Evolutionary conservation across 495 filamentous ascomycete genomes (phyloP).

Genomic region (Tuber microsphaerosporum): DNA sequence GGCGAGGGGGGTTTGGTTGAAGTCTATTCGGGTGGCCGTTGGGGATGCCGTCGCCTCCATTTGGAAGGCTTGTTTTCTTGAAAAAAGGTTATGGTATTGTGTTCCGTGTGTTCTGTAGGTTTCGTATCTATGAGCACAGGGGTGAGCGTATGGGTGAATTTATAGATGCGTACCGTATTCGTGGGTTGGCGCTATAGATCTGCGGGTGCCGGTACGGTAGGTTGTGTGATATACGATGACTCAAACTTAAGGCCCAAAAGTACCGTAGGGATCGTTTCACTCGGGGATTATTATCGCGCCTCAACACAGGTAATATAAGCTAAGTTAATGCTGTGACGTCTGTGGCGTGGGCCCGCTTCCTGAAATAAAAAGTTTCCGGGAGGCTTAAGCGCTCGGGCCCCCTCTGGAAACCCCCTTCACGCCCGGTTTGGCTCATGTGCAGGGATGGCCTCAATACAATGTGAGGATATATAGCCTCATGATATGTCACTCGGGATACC

Average conservation of each 20-base stretch:
- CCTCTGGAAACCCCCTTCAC: background rate
- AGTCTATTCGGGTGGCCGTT: slow-evolving; percentile 44
- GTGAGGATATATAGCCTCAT: background rate
- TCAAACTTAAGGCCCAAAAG: background rate
- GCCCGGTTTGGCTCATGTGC: background rate
- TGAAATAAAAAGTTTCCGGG: background rate
- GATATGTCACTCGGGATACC: background rate
- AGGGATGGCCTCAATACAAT: background rate
- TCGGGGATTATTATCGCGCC: background rate
- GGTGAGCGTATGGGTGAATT: background rate
- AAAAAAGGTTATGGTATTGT: background rate
- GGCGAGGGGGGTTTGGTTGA: slow-evolving; percentile 45
- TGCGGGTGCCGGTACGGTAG: background rate
- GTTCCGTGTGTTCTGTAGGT: background rate
- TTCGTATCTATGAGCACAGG: background rate
- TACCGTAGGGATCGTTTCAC: background rate
- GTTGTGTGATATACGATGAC: background rate
- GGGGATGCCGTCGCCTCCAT: background rate
- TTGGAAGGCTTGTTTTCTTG: background rate
- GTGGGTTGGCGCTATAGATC: background rate
- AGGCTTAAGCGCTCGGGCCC: background rate
- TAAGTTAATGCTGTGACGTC: background rate
- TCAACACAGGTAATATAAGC: too few species aligned
- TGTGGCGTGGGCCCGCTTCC: background rate
- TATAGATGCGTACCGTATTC: background rate